phyloP scores from a whole-genome alignment of 148 eudicot genomes.

The Chenopodium album region DNA sequence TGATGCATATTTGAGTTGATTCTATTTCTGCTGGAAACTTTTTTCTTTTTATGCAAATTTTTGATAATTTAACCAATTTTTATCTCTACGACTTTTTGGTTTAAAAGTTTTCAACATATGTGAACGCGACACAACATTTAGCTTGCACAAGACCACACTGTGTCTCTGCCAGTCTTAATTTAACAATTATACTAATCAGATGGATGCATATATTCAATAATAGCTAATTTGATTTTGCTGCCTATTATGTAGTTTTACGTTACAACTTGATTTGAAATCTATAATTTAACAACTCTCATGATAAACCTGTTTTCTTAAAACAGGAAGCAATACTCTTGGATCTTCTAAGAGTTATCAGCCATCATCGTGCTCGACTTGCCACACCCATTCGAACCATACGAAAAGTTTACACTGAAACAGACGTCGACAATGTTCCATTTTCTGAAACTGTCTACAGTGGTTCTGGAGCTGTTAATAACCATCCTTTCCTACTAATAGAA shows the following conservation, averaged over 20 bases:
- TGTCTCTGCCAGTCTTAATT: no score
- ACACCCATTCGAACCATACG: conserved; percentile 90
- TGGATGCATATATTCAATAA: background rate
- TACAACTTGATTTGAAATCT: background rate
- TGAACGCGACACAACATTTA: no score
- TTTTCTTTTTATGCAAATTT: no score
- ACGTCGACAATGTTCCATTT: conserved; percentile 56
- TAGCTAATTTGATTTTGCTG: background rate
- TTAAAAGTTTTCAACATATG: no score
- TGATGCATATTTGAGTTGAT: background rate
- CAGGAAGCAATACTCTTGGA: conserved; percentile 89
- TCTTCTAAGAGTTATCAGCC: conserved; percentile 81
- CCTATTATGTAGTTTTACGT: background rate
- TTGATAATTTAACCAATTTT: no score
- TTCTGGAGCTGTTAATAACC: conserved; percentile 43
- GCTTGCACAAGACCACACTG: no score
- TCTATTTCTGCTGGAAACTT: background rate
- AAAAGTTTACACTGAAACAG: conserved; percentile 57
- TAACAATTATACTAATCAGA: background rate
- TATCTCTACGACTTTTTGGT: no score
- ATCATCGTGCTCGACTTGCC: conserved; percentile 87
- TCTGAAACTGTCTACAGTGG: conserved; percentile 49
- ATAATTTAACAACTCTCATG: background rate
- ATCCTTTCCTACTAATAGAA: conserved; percentile 70
- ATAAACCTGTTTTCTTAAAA: background rate